Evolutionary conservation across 805 yeast species (phyloP).

Genomic region (Ogataea philodendri): DNA sequence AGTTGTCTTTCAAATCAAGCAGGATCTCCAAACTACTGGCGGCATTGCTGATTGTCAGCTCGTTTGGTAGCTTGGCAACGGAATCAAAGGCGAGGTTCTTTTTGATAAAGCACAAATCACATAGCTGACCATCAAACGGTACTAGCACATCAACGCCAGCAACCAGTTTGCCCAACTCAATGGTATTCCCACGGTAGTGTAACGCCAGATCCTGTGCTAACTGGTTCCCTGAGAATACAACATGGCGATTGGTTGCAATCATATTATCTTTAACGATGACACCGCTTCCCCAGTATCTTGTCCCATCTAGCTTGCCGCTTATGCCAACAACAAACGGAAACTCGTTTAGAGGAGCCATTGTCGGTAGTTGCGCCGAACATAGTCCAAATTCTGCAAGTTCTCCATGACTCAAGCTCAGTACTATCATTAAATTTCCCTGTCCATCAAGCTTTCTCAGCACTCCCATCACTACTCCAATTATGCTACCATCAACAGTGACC

Average conservation of each 20-base stretch:
- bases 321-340: conserved; percentile 25
- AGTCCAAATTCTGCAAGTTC: not conserved
- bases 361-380: too few relatives aligned
- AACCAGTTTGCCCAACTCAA: too few relatives aligned
- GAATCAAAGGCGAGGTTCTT: too few relatives aligned
- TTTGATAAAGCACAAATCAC: conserved; percentile 41
- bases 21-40: too few relatives aligned
- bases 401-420: conserved; percentile 10
- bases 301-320: conserved; percentile 8
- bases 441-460: conserved; percentile 40
- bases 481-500: conserved; percentile 6
- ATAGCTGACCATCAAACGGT: conserved; percentile 30
- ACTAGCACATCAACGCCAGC: conserved; percentile 24
- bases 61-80: too few relatives aligned
- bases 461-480: conserved; percentile 40
- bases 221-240: conserved; percentile 25
- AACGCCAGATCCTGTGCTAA: too few relatives aligned
- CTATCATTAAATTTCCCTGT: conserved; percentile 42
- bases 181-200: too few relatives aligned
- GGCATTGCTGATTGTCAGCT: too few relatives aligned
- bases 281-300: conserved; percentile 44
- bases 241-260: conserved; percentile 44
- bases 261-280: conserved; percentile 33
- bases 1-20: too few relatives aligned
- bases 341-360: too few relatives aligned